phyloP scores from a whole-genome alignment of 345 rosid species.

The Clausena lansium region DNA sequence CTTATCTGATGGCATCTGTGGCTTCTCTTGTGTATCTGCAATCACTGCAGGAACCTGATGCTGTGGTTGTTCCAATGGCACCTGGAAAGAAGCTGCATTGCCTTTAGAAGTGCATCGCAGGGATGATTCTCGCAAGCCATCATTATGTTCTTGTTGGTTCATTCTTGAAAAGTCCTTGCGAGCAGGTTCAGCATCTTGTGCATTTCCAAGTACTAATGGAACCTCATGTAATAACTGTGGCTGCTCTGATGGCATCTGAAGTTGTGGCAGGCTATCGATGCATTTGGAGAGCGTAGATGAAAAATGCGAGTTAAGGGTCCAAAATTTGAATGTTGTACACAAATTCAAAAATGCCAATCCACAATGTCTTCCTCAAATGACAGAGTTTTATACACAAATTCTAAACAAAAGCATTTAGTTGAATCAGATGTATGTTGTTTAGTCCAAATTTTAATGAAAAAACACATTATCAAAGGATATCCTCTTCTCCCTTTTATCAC shows the following conservation, averaged over 20 bases:
- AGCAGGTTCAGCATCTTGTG: neutral
- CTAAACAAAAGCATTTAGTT: too few relatives aligned
- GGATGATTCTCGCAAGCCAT: neutral
- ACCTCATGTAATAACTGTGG: slow-evolving; percentile 28
- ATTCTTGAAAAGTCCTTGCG: too few relatives aligned
- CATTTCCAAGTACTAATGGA: slow-evolving; percentile 27
- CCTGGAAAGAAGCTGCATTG: neutral
- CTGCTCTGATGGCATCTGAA: slow-evolving; percentile 36
- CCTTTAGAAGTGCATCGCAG: neutral
- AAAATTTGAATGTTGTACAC: too few relatives aligned
- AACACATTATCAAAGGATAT: slow-evolving; percentile 40
- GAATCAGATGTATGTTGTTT: neutral
- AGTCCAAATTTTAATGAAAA: neutral
- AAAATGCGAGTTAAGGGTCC: slow-evolving; percentile 19
- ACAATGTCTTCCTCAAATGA: neutral
- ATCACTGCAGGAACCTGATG: too few relatives aligned
- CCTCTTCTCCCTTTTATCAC: slow-evolving; percentile 48
- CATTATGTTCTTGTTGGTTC: neutral
- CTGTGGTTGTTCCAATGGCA: too few relatives aligned
- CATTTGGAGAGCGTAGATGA: slow-evolving; percentile 18
- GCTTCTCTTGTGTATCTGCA: too few relatives aligned
- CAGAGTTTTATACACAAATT: too few relatives aligned
- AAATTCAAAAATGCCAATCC: neutral
- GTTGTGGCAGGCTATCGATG: slow-evolving; percentile 19
- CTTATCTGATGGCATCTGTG: too few relatives aligned